phyloP scores from a whole-genome alignment of 2,329 filamentous ascomycete genomes.

The Decorospora gaudefroyi region DNA sequence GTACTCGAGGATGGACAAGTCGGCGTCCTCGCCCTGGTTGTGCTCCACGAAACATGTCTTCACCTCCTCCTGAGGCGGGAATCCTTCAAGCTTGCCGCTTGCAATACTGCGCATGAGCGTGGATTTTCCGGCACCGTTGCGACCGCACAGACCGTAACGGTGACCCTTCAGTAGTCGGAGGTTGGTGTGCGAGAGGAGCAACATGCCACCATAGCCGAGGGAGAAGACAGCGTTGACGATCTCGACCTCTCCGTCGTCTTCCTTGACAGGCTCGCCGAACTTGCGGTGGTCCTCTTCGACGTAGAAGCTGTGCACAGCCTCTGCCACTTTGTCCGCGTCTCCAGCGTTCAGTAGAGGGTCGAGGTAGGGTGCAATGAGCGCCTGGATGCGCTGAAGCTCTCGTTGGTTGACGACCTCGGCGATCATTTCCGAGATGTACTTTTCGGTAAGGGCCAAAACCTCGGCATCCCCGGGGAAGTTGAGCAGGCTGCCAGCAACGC shows the following conservation, averaged over 20 bases:
- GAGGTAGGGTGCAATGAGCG: conserved; percentile 74
- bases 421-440: conserved; percentile 82
- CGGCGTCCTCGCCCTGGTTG: conserved; percentile 97
- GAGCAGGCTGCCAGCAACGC: conserved; percentile 67
- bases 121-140: conserved; percentile 98
- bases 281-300: conserved; percentile 84
- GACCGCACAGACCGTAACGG: conserved; percentile 93
- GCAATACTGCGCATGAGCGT: conserved; percentile 97
- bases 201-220: conserved; percentile 95
- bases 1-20: conserved; percentile 93
- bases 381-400: conserved; percentile 71
- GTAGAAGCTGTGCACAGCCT: conserved; percentile 76
- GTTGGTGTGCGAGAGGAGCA: conserved; percentile 94
- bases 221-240: conserved; percentile 99
- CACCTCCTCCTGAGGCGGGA: conserved; percentile 88
- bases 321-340: conserved; percentile 67
- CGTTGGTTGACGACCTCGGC: conserved; percentile 86
- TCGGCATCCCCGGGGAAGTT: conserved; percentile 64
- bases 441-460: conserved; percentile 68
- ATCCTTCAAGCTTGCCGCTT: conserved; percentile 93
- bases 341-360: conserved; percentile 67
- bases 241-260: conserved; percentile 89
- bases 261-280: conserved; percentile 80
- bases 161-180: conserved; percentile 93
- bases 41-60: conserved; percentile 98